Percentiles rank a stretch among this genome's conserved stretches.
Conservation (phyloP, 1,284 basidiomycete genomes). For the Puccinia triticina region DNA sequence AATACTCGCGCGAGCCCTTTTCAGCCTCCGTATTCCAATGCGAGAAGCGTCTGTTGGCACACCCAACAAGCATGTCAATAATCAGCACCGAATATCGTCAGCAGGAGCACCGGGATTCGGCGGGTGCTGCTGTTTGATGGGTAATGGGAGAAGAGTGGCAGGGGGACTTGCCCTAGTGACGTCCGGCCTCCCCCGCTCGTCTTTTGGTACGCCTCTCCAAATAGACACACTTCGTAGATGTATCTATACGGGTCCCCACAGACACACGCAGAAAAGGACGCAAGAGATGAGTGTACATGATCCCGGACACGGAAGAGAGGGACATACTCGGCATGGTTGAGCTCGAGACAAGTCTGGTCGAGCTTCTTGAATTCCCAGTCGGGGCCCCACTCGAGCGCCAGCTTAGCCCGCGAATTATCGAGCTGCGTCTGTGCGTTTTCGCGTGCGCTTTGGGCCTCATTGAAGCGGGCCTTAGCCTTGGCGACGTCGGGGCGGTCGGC, state of each 20-base stretch:
- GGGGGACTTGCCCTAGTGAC: slow-evolving; percentile 74
- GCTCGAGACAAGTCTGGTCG: slow-evolving; percentile 77
- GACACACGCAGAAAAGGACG: background rate
- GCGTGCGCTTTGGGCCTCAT: slow-evolving; percentile 62
- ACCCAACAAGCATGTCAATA: too few relatives aligned
- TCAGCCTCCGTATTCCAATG: slow-evolving; percentile 72
- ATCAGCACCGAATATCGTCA: too few relatives aligned
- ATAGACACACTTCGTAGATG: slow-evolving; percentile 94
- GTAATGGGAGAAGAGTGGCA: background rate
- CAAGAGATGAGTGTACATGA: background rate
- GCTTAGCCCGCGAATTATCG: slow-evolving; percentile 63
- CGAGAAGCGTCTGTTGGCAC: slow-evolving; percentile 68
- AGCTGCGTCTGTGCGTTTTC: slow-evolving; percentile 67
- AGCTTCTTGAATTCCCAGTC: slow-evolving; percentile 96
- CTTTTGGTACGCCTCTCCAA: slow-evolving; percentile 83
- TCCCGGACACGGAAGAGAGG: background rate
- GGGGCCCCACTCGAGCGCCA: slow-evolving; percentile 73
- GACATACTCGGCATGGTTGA: slow-evolving; percentile 83
- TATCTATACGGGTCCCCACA: slow-evolving; percentile 68
- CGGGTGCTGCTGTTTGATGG: too few relatives aligned
- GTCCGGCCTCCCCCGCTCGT: slow-evolving; percentile 77
- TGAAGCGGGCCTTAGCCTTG: slow-evolving; percentile 65
- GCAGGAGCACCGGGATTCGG: too few relatives aligned
- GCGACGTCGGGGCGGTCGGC: slow-evolving; percentile 56
- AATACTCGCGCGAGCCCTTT: slow-evolving; percentile 72